phyloP scores from a whole-genome alignment of 2,329 filamentous ascomycete genomes.

The Trichoderma oligosporum region DNA sequence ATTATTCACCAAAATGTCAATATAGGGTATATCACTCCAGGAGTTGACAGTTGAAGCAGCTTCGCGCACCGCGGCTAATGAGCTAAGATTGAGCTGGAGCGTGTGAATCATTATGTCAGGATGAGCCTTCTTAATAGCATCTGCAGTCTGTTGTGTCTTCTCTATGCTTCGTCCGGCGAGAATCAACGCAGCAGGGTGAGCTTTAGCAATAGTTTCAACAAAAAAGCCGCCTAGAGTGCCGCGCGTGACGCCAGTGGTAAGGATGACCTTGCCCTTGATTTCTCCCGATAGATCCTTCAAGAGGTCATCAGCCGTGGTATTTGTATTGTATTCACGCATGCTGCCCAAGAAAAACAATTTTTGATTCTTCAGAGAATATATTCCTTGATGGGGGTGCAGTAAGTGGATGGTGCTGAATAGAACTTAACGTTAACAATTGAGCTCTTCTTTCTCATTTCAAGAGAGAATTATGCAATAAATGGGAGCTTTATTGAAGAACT shows the following conservation, averaged over 20 bases:
- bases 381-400: too few relatives aligned
- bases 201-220: conserved; percentile 37
- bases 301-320: conserved; percentile 24
- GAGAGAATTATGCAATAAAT: too few relatives aligned
- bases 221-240: conserved; percentile 39
- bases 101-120: conserved; percentile 32
- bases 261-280: conserved; percentile 34
- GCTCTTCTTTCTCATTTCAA: too few relatives aligned
- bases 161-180: conserved; percentile 43
- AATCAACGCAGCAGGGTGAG: conserved; percentile 40
- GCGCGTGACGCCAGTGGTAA: conserved; percentile 42
- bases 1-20: conserved; percentile 43
- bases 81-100: conserved; percentile 38
- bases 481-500: too few relatives aligned
- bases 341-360: not conserved
- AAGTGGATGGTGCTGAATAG: too few relatives aligned
- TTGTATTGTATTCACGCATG: conserved; percentile 4
- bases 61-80: conserved; percentile 35
- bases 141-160: conserved; percentile 38
- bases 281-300: conserved; percentile 22
- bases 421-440: too few relatives aligned
- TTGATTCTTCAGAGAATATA: too few relatives aligned
- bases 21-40: conserved; percentile 26
- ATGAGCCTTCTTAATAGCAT: conserved; percentile 32
- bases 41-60: conserved; percentile 34